A percentile compares a stretch with the other conserved stretches of the same genome.
Evolutionary conservation across 768 basidiomycete genomes (phyloP).

Genomic region (Kondoa subrosea): DNA sequence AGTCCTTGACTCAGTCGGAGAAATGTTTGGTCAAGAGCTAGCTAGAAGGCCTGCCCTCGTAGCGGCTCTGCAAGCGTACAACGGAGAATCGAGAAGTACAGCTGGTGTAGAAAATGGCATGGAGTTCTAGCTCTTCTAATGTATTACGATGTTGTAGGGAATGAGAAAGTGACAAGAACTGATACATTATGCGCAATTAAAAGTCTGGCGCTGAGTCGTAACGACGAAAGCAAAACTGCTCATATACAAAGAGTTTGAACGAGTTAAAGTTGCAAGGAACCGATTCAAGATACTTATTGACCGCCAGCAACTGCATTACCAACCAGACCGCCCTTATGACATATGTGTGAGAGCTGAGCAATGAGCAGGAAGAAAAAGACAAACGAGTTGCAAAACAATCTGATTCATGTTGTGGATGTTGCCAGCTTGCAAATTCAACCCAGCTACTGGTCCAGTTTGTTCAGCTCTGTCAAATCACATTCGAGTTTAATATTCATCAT

Average conservation of each 20-base stretch:
- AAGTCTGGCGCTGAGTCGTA: too few relatives aligned
- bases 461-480: neutral
- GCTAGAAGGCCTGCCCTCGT: neutral
- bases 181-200: neutral
- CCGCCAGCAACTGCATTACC: neutral
- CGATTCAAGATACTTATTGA: too few relatives aligned
- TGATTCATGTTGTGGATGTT: neutral
- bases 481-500: too few relatives aligned
- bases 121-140: neutral
- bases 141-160: neutral
- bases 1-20: neutral
- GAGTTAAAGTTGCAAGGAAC: too few relatives aligned
- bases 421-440: neutral
- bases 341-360: neutral
- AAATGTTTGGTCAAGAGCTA: neutral
- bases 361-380: neutral
- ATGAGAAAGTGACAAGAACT: neutral
- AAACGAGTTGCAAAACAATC: neutral
- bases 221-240: too few relatives aligned
- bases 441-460: neutral
- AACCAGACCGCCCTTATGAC: neutral
- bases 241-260: too few relatives aligned
- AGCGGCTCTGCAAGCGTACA: neutral
- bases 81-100: neutral
- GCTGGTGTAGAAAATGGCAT: neutral